Evolutionary conservation across 805 yeast genomes (phyloP).

Genomic region (Brettanomyces custersianus): DNA sequence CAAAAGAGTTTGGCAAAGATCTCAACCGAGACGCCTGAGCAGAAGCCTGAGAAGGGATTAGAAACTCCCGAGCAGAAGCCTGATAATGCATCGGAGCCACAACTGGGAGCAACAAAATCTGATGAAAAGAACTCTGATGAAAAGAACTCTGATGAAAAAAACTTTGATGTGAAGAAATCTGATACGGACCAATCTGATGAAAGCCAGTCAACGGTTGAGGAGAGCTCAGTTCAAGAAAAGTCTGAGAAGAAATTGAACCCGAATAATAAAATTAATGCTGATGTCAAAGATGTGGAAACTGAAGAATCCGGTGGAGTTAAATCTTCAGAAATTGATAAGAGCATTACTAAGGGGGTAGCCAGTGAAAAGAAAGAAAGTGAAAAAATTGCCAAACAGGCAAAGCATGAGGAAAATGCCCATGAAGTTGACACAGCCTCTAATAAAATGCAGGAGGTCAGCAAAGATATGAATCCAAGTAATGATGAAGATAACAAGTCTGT

Average conservation of each 20-base stretch:
- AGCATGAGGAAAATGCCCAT: constrained; percentile 3
- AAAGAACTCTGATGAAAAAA: not conserved
- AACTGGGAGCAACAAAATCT: too few relatives aligned
- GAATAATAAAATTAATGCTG: too few relatives aligned
- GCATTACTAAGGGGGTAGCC: constrained; percentile 3
- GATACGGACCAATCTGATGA: not conserved
- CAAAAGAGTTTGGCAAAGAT: not conserved
- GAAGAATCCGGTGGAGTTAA: not conserved
- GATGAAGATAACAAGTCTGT: constrained; percentile 4
- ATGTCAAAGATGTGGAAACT: not conserved
- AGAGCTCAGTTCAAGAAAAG: not conserved
- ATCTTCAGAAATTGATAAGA: too few relatives aligned
- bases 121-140: not conserved
- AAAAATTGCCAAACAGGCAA: not conserved
- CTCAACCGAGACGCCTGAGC: not conserved
- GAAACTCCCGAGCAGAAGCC: too few relatives aligned
- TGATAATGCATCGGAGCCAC: too few relatives aligned
- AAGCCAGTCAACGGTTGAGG: not conserved
- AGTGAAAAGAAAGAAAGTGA: constrained; percentile 3
- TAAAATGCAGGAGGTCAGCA: constrained; percentile 4
- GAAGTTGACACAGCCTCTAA: constrained; percentile 5
- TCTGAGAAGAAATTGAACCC: too few relatives aligned
- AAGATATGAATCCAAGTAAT: constrained; percentile 1
- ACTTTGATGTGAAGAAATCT: not conserved
- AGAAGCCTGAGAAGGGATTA: not conserved